Base-by-base conservation (phyloP, 805 yeast species). In the Schwanniomyces occidentalis region DNA sequence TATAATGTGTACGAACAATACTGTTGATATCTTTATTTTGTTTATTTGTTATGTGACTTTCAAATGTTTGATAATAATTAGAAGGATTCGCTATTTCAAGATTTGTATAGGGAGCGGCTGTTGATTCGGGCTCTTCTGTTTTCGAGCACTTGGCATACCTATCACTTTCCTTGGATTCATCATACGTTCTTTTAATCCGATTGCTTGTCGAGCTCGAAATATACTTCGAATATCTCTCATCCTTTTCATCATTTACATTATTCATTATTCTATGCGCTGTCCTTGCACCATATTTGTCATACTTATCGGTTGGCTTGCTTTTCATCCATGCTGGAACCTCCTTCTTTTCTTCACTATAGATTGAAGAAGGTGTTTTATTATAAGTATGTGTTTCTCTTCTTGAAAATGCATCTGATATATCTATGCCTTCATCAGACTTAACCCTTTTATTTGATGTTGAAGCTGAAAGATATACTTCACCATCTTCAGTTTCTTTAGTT, bases 1-100 rank as follows among this genome's bases (percentile, higher is more conserved):
- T 93, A 58, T 93, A 93, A 60, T 88, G 96, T 31, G 75, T 70
- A 44, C 89, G 71, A 20, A 93, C 95, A 35, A 85, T 74, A 29
- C 78, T 77, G 48, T 85, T 85, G 35, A 77, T 74, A 42, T 71
- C 58, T 49, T 62, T 49, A 46, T 61, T 48, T 17, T 62, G 63
- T 32, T 52, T 52, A 35, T 63, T 60, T 6, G 52, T 42, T 20
- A 66, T 61, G 25, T 52, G 52, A 39, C 71, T 63, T 38, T 63
- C 69, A 44, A 68, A 65, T 8, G 68, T 58, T 35, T 56, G 63
- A 51, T 65, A 65, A 37, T 52, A 42, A 7, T 41, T 37, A 2
- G 58, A 43, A 3, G 58, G 56, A 37, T 52, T 55, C 8, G 62
- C 48, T 19, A 48, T 46, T 13, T 46, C 47, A 5, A 52, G 34